Conservation (phyloP, 768 basidiomycete species). For the Psilocybe tampanensis region DNA sequence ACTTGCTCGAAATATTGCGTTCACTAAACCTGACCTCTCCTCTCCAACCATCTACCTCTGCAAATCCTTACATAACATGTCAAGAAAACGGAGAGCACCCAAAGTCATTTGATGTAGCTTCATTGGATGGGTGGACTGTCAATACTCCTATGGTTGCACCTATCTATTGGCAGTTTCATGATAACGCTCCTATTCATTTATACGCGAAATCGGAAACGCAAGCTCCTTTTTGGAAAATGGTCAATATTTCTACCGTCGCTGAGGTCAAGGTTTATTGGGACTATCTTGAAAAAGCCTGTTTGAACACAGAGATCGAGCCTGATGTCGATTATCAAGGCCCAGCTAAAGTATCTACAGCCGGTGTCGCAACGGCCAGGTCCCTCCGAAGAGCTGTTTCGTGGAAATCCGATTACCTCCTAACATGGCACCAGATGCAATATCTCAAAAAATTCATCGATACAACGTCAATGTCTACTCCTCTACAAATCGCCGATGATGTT, state of each 20-base stretch:
- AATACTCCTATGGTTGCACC: slow-evolving; percentile 52
- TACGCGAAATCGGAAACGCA: slow-evolving; percentile 56
- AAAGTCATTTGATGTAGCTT: slow-evolving; percentile 45
- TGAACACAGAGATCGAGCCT: slow-evolving; percentile 30
- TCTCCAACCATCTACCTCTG: slow-evolving; percentile 45
- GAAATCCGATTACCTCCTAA: slow-evolving; percentile 61
- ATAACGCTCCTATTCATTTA: slow-evolving; percentile 55
- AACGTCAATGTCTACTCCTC: slow-evolving; percentile 44
- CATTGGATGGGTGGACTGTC: slow-evolving; percentile 45
- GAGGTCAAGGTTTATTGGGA: slow-evolving; percentile 60
- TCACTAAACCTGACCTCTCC: slow-evolving; percentile 63
- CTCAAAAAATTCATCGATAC: slow-evolving; percentile 52
- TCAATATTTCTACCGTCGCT: slow-evolving; percentile 38
- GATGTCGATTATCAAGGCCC: slow-evolving; percentile 8
- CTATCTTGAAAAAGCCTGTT: slow-evolving; percentile 50
- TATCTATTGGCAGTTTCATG: slow-evolving; percentile 64
- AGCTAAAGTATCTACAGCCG: slow-evolving; percentile 18
- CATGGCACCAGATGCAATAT: slow-evolving; percentile 70
- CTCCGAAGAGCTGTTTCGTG: slow-evolving; percentile 64
- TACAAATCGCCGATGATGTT: slow-evolving; percentile 46
- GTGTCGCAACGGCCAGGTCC: slow-evolving; percentile 41
- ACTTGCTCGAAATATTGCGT: slow-evolving; percentile 61
- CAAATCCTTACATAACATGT: slow-evolving; percentile 48
- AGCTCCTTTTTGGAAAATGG: slow-evolving; percentile 58
- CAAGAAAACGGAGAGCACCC: slow-evolving; percentile 44